Base-by-base conservation (phyloP, 805 yeast species). In the Naumovozyma baii region DNA sequence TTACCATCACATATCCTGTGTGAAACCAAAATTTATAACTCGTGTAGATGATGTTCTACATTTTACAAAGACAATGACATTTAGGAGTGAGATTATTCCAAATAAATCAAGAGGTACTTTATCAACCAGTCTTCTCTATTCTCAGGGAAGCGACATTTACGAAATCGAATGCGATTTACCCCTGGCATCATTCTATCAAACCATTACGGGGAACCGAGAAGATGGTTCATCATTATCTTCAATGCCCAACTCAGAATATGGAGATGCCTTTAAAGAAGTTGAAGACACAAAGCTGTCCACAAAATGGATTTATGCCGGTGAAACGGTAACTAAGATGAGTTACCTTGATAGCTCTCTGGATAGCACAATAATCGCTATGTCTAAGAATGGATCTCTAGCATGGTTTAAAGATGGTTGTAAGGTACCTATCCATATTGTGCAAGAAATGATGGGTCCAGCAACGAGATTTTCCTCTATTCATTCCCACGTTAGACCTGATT, bases 231-330 rank as follows among this genome's bases (percentile, higher is more conserved):
- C 26, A 22, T 22, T 22, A 22, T 29, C 5, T 3, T 14, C 31
- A 12, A 9, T 29, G 13, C 31, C 31, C 13, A 29, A n/a, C 31
- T 87, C 86, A 3, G 88, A 80, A 51, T 67, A 68, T 37, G 94
- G 81, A 32, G 90, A 80, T 43, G 86, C 80, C 2, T 70, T 81
- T 31, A 78, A 73, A 18, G 85, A 77, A 41, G 42, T 48, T 10
- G 55, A 52, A 33, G 39, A 43, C 8, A 41, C 39, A 10, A 44
- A 48, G n/a, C 39, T 51, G 22, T 34, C 42, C 9, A 45, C 51
- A 12, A 52, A 51, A 37, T 59, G 62, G 62, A 44, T 48, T 9
- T 59, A 54, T 36, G 52, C 50, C 13, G 63, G 62, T 25, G 61
- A 57, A 39, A 52, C 50, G 18, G 49, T 59, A 10, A 50, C 49